Percentiles rank a stretch among this genome's conserved stretches.
phyloP scores from a whole-genome alignment of 208 protist genomes.

The Acanthamoeba castellanii region DNA sequence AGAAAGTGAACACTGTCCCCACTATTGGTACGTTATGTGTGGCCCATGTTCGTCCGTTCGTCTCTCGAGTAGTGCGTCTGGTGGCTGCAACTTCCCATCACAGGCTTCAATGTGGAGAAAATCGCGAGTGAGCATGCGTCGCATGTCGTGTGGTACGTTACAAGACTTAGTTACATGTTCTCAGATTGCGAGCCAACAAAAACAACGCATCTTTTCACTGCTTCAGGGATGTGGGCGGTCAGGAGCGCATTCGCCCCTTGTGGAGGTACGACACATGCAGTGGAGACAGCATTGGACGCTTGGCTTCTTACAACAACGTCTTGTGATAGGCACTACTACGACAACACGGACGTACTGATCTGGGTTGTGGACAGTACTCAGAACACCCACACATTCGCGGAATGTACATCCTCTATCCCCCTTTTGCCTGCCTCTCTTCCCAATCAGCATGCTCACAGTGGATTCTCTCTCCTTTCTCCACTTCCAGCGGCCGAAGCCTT shows the following conservation, averaged over 20 bases:
- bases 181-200: too few relatives aligned
- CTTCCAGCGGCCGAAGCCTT: too few relatives aligned
- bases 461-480: not conserved
- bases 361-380: not conserved
- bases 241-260: not conserved
- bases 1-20: conserved; percentile 88
- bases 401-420: not conserved
- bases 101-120: conserved; percentile 94
- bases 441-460: not conserved
- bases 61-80: too few relatives aligned
- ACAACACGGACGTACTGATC: not conserved
- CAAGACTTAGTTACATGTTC: too few relatives aligned
- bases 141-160: not conserved
- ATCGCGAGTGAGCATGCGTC: conserved; percentile 64
- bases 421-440: not conserved
- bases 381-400: not conserved
- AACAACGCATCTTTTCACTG: not conserved
- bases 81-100: too few relatives aligned
- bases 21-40: conserved; percentile 86
- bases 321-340: not conserved
- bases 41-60: too few relatives aligned
- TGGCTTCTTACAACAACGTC: not conserved
- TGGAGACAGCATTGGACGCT: too few relatives aligned
- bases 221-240: not conserved
- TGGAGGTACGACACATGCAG: not conserved